Conservation (phyloP, 192 early-diverging fungal genomes). For the Backusella mclennaniae region DNA sequence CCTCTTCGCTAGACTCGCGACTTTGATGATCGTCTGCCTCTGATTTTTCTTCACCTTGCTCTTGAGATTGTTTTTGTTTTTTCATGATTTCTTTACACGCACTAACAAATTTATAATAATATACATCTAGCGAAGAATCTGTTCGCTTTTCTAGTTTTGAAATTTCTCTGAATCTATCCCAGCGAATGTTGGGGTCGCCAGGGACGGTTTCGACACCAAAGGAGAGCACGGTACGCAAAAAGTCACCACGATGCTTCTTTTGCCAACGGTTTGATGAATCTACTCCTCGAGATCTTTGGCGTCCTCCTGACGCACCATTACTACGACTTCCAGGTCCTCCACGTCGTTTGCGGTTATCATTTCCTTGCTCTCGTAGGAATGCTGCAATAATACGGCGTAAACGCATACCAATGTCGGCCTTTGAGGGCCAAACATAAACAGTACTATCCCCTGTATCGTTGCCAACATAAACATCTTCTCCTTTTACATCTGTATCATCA, state of each 20-base stretch:
- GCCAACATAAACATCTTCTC: constrained; percentile 21
- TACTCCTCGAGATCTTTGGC: neutral
- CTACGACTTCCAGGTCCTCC: constrained; percentile 5
- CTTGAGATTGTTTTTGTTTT: constrained; percentile 13
- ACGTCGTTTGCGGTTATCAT: constrained; percentile 36
- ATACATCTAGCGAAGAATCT: constrained; percentile 65
- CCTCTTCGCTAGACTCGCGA: constrained; percentile 38
- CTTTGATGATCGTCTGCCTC: constrained; percentile 14
- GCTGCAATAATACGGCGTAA: constrained; percentile 56
- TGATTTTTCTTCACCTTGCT: neutral
- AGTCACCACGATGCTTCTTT: constrained; percentile 54
- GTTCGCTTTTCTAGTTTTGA: constrained; percentile 63
- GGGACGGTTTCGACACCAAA: constrained; percentile 53
- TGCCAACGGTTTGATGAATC: constrained; percentile 49
- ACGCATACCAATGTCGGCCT: constrained; percentile 59
- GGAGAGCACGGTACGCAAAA: constrained; percentile 53
- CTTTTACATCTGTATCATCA: constrained; percentile 7
- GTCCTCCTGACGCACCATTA: neutral
- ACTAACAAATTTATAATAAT: constrained; percentile 59
- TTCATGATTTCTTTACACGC: constrained; percentile 61
- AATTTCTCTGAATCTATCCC: constrained; percentile 71
- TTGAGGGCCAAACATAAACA: constrained; percentile 53
- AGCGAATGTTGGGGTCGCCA: constrained; percentile 41
- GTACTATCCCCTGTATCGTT: constrained; percentile 30
- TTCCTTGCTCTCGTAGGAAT: constrained; percentile 45